These are phyloP conservation scores for Monosporascus ibericus DNA, from an alignment of 2,329 filamentous ascomycete species.

Conservation along the genomic window DNA sequence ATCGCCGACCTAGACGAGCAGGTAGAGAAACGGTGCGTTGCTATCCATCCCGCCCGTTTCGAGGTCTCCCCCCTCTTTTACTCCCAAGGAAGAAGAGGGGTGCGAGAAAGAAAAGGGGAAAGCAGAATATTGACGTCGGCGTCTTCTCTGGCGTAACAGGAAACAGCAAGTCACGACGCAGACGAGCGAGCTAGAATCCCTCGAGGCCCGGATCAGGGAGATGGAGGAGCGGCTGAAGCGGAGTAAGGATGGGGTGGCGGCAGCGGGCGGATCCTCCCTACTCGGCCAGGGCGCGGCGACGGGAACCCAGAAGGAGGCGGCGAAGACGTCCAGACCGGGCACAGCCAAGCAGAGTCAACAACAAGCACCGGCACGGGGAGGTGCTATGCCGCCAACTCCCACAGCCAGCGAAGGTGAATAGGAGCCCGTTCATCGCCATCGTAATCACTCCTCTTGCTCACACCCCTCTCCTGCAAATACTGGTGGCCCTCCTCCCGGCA, in stretches of 20 bases:
- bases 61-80: neutral
- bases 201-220: constrained; percentile 77
- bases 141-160: constrained; percentile 38
- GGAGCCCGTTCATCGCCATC: constrained; percentile 28
- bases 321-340: constrained; percentile 42
- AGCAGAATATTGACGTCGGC: neutral
- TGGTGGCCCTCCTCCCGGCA: constrained; percentile 15
- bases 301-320: constrained; percentile 22
- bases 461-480: constrained; percentile 15
- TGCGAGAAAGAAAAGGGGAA: neutral
- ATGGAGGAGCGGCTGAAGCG: constrained; percentile 70
- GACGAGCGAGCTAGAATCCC: constrained; percentile 73
- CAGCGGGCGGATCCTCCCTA: constrained; percentile 9
- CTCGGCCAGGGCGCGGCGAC: constrained; percentile 21
- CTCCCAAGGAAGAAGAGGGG: constrained; percentile 2
- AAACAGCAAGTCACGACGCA: constrained; percentile 73
- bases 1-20: constrained; percentile 67
- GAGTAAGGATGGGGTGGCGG: constrained; percentile 15
- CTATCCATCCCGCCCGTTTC: neutral
- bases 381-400: constrained; percentile 55
- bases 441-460: neutral
- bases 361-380: constrained; percentile 42
- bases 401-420: constrained; percentile 60
- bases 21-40: constrained; percentile 74
- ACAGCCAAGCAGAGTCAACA: constrained; percentile 44